phyloP scores from a whole-genome alignment of 208 protist species.

The Acanthamoeba sp. region DNA sequence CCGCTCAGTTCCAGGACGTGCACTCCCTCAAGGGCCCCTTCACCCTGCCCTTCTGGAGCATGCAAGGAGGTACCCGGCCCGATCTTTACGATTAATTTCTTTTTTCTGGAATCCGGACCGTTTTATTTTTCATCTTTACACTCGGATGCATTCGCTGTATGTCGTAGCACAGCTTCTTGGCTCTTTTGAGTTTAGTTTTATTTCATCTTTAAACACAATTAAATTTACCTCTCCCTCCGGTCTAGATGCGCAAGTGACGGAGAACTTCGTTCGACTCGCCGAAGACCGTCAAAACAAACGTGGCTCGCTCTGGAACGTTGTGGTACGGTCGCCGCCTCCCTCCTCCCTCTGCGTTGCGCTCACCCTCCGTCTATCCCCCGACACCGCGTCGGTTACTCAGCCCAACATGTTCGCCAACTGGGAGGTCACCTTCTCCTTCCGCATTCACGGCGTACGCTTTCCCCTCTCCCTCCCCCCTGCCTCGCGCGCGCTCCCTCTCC shows the following conservation, averaged over 20 bases:
- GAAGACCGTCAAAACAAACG: slow-evolving; percentile 54
- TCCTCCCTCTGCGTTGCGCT: neutral
- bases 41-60: slow-evolving; percentile 51
- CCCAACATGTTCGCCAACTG: slow-evolving; percentile 60
- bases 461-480: neutral
- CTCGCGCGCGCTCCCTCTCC: neutral
- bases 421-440: slow-evolving; percentile 21
- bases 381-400: neutral
- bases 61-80: neutral
- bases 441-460: slow-evolving; percentile 8
- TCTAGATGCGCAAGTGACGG: slow-evolving; percentile 34
- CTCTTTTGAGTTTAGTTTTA: no score
- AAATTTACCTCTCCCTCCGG: neutral
- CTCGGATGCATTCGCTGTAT: no score
- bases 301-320: slow-evolving; percentile 36
- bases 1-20: slow-evolving; percentile 11
- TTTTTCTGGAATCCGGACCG: neutral
- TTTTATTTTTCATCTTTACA: neutral
- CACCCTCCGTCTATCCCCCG: neutral
- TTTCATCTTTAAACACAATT: neutral
- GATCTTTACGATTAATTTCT: neutral
- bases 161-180: no score
- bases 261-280: slow-evolving; percentile 30
- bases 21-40: slow-evolving; percentile 51
- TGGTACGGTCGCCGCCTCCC: neutral